Evolutionary conservation across 176 grass and related monocot species (phyloP).

Genomic region (Pontederia paniculata): DNA sequence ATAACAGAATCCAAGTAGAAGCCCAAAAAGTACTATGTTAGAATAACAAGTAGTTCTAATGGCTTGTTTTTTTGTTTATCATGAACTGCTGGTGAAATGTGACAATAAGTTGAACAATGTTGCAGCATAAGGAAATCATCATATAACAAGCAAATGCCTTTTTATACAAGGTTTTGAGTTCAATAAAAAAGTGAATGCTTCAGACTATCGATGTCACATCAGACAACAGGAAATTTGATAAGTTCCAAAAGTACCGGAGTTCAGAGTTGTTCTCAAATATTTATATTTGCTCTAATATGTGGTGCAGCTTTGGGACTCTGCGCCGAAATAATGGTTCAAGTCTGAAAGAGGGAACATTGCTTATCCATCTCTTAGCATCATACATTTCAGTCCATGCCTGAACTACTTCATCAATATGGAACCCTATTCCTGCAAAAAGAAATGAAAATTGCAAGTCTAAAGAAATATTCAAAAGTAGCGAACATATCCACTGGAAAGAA

Average conservation of each 20-base stretch:
- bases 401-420: constrained; percentile 84
- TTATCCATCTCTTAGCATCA: constrained; percentile 73
- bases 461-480: background rate
- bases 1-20: too few relatives aligned
- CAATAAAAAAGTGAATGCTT: too few relatives aligned
- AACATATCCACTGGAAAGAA: too few relatives aligned
- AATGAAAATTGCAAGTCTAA: constrained; percentile 2
- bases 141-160: too few relatives aligned
- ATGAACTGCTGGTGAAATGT: too few relatives aligned
- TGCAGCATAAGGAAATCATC: too few relatives aligned
- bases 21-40: too few relatives aligned
- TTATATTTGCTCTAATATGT: constrained; percentile 50
- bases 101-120: too few relatives aligned
- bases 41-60: too few relatives aligned
- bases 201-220: background rate
- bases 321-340: constrained; percentile 82
- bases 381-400: constrained; percentile 97
- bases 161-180: too few relatives aligned
- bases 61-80: too few relatives aligned
- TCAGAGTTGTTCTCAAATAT: constrained; percentile 8
- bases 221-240: background rate
- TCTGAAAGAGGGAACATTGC: constrained; percentile 55
- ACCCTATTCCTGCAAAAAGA: constrained; percentile 49
- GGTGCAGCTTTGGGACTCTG: constrained; percentile 57
- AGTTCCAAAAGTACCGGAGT: background rate